Evolutionary conservation across 305 asterid genomes (phyloP), one percentile per base, ranked within the genome.

Genomic region (Stenogyne calaminthoides): DNA sequence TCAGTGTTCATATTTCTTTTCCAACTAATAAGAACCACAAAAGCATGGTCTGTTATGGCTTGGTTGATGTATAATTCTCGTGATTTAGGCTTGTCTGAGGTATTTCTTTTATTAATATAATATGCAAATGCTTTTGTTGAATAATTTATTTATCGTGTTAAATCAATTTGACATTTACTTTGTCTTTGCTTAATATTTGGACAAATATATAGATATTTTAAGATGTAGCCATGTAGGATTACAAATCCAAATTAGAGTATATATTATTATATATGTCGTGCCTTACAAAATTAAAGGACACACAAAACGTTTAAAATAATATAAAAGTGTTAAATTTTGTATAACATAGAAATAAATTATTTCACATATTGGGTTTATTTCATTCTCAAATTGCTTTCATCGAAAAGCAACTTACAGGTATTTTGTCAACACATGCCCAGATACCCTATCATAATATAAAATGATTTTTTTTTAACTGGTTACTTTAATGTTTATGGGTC

Each of bases 21-120:
- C 85, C 83, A 80, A 83, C 78, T 80, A 12, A 37, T 58, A 54
- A 69, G 83, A 81, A 75, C 87, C 81, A 78, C 81, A 80, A 49
- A 64, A 66, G 72, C 78, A 7, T 27, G 18, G 9, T 78, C 82
- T 71, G 81, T 83, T 78, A 62, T 19, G 76, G 62, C 58, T 58
- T 19, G 57, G 61, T 59, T 64, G 51, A 64, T 78, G 84, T 73
- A 76, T 78, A 52, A 72, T 69, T 76, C 83, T 80, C 87, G 83
- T 83, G 87, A 80, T 69, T 74, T 55, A 56, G 69, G 79, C 79
- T 62, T 52, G 51, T 67, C 25, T 52, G 75, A 76, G 75, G 79
- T 76, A 63, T 58, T 69, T 65, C 77, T 69, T 19, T 4, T 14
- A 25, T 58, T 69, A 36, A 62, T 34, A 47, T 47, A 47, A 47